Evolutionary conservation across 129 eudicot genomes (phyloP).

Genomic region (Tanacetum coccineum): DNA sequence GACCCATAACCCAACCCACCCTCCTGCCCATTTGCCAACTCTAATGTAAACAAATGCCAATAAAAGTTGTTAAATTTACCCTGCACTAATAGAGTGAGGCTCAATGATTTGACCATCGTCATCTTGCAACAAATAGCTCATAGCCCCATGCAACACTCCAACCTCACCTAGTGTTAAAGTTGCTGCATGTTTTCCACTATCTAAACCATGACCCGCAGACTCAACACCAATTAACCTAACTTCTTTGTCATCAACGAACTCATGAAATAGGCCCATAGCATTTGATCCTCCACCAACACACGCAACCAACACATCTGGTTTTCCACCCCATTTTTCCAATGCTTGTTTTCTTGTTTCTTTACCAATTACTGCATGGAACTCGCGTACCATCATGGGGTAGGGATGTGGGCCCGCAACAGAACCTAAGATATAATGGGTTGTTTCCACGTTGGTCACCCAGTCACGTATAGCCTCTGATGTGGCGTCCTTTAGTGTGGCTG

Average conservation of each 20-base stretch:
- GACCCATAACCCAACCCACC: neutral
- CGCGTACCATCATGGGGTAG: constrained; percentile 32
- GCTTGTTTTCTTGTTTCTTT: constrained; percentile 94
- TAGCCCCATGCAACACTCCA: constrained; percentile 90
- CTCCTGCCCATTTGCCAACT: constrained; percentile 5
- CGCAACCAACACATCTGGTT: constrained; percentile 81
- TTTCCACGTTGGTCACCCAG: constrained; percentile 86
- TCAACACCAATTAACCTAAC: constrained; percentile 88
- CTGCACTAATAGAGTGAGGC: constrained; percentile 91
- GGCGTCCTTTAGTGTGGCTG: constrained; percentile 88
- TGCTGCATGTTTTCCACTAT: constrained; percentile 96
- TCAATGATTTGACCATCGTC: constrained; percentile 78
- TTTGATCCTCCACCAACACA: constrained; percentile 93
- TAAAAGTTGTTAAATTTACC: constrained; percentile 37
- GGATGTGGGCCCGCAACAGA: constrained; percentile 34
- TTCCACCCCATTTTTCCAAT: constrained; percentile 93
- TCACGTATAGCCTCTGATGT: constrained; percentile 88
- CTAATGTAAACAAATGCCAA: neutral
- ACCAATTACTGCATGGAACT: constrained; percentile 33
- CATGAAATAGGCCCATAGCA: constrained; percentile 90
- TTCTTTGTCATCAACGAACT: constrained; percentile 73
- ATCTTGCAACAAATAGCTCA: constrained; percentile 91
- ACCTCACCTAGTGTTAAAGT: constrained; percentile 79
- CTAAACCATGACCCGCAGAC: constrained; percentile 82
- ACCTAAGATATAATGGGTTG: constrained; percentile 35